Percentiles rank a stretch among this genome's conserved stretches.
These are phyloP conservation scores for Primulina tabacum DNA, from an alignment of 257 asterid genomes.

Conservation along the genomic window DNA sequence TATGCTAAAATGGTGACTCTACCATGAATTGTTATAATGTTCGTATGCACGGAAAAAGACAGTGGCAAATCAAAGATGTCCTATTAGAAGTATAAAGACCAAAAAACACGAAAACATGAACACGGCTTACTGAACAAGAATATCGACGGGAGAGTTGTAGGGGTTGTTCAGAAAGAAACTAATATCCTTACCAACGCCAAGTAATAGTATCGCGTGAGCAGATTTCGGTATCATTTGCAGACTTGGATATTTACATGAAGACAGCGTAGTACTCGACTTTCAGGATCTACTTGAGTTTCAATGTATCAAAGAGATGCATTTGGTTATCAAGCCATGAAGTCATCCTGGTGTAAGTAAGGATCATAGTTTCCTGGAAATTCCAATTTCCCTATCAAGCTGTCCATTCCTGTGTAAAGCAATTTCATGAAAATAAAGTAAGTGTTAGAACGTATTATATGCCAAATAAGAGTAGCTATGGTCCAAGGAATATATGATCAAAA, in stretches of 20 bases:
- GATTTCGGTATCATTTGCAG: conserved; percentile 7
- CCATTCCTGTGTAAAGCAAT: conserved; percentile 40
- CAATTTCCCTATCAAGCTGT: conserved; percentile 42
- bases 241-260: neutral
- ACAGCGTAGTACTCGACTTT: conserved; percentile 5
- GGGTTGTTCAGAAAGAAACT: neutral
- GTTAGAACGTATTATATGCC: neutral
- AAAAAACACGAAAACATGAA: neutral
- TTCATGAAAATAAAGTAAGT: conserved; percentile 2
- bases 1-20: neutral
- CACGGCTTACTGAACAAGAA: neutral
- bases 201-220: conserved; percentile 1
- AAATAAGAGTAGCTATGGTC: neutral
- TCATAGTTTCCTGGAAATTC: conserved; percentile 45
- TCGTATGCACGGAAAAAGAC: neutral
- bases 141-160: neutral
- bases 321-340: conserved; percentile 35
- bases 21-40: too few relatives aligned
- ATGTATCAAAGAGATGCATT: conserved; percentile 4
- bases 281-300: conserved; percentile 6
- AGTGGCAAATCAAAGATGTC: conserved; percentile 14
- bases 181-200: conserved; percentile 17
- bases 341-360: conserved; percentile 43
- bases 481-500: neutral
- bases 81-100: neutral